phyloP scores from a whole-genome alignment of 202 grass and related monocot genomes.

The Digitaria exilis region DNA sequence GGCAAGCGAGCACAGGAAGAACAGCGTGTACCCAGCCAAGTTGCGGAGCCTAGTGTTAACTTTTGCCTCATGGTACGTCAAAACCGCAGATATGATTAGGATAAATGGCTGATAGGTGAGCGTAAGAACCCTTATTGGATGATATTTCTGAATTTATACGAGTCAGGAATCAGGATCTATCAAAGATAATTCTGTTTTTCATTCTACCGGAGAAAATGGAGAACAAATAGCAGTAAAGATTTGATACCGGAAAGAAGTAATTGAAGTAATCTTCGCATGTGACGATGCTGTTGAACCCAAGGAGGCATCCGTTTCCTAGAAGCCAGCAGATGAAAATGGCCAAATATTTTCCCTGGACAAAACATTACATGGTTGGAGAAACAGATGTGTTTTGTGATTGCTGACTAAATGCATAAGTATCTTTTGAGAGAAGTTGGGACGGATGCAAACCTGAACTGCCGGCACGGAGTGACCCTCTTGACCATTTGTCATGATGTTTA shows the following conservation, averaged over 20 bases:
- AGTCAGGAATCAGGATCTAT: too few relatives aligned
- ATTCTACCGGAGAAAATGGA: constrained; percentile 2
- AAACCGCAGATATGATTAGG: constrained; percentile 42
- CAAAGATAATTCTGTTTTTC: neutral
- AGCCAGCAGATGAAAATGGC: constrained; percentile 75
- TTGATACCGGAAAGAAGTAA: constrained; percentile 61
- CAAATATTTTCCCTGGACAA: constrained; percentile 59
- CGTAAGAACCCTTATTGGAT: constrained; percentile 67
- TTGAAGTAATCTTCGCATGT: constrained; percentile 73
- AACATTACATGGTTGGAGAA: too few relatives aligned
- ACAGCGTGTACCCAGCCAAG: constrained; percentile 58
- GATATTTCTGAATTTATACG: constrained; percentile 50
- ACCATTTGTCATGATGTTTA: constrained; percentile 15
- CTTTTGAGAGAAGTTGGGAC: too few relatives aligned
- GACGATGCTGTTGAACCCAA: constrained; percentile 26
- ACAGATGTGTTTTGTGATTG: too few relatives aligned
- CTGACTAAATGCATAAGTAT: neutral
- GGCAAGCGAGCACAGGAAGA: constrained; percentile 67
- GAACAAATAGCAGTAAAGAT: neutral
- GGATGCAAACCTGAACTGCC: constrained; percentile 31
- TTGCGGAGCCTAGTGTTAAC: constrained; percentile 69
- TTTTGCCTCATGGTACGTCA: constrained; percentile 70
- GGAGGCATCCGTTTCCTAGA: constrained; percentile 73
- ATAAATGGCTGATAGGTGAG: constrained; percentile 78
- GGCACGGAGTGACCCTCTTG: neutral